Percentiles rank a stretch among this genome's conserved stretches.
Evolutionary conservation across 345 rosid genomes (phyloP).

Genomic region (Brassica incana): DNA sequence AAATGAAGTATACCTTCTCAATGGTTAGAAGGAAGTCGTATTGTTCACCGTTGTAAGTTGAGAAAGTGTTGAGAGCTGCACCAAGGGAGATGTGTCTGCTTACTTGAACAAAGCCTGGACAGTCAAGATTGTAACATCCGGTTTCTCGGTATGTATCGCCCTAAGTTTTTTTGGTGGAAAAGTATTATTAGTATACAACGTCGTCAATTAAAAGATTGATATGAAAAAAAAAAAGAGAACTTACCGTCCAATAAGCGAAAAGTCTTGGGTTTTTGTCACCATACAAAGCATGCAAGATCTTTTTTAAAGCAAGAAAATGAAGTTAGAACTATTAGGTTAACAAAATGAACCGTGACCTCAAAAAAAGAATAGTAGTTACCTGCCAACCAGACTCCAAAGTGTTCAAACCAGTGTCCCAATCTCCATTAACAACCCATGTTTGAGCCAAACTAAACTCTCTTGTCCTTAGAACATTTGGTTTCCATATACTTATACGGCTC

Average conservation of each 20-base stretch:
- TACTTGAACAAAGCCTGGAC: conserved; percentile 66
- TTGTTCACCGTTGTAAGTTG: conserved; percentile 26
- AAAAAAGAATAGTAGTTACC: conserved; percentile 29
- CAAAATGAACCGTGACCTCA: not conserved
- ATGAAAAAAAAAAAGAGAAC: not conserved
- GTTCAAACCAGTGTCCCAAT: conserved; percentile 45
- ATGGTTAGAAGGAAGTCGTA: not conserved
- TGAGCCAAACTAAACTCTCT: conserved; percentile 66
- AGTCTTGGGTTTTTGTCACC: conserved; percentile 29
- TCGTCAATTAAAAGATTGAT: not conserved
- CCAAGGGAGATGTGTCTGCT: conserved; percentile 57
- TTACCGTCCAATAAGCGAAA: conserved; percentile 25
- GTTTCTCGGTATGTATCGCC: conserved; percentile 56
- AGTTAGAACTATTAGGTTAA: not conserved
- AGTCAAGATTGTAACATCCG: conserved; percentile 65
- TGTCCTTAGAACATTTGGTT: conserved; percentile 46
- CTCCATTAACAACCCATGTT: conserved; percentile 57
- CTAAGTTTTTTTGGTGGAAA: conserved; percentile 30
- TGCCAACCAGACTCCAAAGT: conserved; percentile 74
- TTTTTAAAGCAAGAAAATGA: not conserved
- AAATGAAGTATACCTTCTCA: conserved; percentile 16
- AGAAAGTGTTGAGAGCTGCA: conserved; percentile 54
- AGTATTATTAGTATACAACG: not conserved
- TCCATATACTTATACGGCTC: conserved; percentile 57
- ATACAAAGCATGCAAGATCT: not conserved